Evolutionary conservation across 345 rosid genomes (phyloP).

Genomic region (Arabidopsis suecica): DNA sequence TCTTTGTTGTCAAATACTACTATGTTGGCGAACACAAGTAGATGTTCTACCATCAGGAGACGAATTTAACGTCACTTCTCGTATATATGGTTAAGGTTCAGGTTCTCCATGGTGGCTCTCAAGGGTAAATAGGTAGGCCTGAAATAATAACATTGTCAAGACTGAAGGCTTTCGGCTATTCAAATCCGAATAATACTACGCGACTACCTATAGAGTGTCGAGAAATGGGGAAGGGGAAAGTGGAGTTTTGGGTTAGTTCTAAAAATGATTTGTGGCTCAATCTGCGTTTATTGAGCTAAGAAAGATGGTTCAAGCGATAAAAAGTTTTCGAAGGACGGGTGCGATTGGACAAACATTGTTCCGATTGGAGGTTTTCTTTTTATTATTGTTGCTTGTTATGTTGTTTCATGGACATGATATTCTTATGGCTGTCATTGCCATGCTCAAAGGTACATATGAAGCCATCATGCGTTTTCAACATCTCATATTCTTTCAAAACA

Average conservation of each 20-base stretch:
- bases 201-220: background rate
- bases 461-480: conserved; percentile 9
- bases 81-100: too few relatives aligned
- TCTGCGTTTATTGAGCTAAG: too few relatives aligned
- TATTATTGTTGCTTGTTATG: background rate
- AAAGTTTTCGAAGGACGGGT: too few relatives aligned
- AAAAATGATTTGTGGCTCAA: too few relatives aligned
- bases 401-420: conserved; percentile 1
- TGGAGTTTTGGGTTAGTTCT: too few relatives aligned
- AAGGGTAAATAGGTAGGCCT: background rate
- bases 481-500: conserved; percentile 14
- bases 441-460: background rate
- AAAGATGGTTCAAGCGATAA: too few relatives aligned
- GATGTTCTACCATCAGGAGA: background rate
- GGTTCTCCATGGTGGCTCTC: background rate
- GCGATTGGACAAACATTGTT: too few relatives aligned
- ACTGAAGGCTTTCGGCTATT: too few relatives aligned
- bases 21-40: background rate
- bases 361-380: too few relatives aligned
- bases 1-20: too few relatives aligned
- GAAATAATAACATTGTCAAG: background rate
- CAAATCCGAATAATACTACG: background rate
- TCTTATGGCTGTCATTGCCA: background rate
- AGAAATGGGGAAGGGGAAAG: too few relatives aligned
- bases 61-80: background rate